Evolutionary conservation across 345 rosid genomes (phyloP).

Genomic region (Sonneratia alba): DNA sequence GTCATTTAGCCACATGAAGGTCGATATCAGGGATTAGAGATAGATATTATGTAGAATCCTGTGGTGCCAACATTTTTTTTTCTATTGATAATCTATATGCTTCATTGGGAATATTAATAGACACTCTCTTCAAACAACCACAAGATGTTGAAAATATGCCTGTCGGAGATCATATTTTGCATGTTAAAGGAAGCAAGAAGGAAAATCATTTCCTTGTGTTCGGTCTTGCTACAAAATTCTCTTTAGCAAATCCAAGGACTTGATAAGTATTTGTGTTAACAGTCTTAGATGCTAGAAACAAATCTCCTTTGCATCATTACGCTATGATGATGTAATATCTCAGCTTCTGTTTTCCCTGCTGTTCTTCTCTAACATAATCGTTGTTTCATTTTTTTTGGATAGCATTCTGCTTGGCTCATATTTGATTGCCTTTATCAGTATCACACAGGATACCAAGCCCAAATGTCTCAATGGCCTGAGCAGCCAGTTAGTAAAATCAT

Average conservation of each 20-base stretch:
- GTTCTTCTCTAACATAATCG: not conserved
- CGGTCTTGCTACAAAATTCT: not conserved
- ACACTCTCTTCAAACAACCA: not conserved
- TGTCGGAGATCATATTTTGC: too few relatives aligned
- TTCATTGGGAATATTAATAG: not conserved
- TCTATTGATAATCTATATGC: not conserved
- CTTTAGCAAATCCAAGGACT: not conserved
- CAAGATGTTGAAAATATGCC: too few relatives aligned
- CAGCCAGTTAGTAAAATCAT: constrained; percentile 67
- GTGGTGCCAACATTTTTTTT: not conserved
- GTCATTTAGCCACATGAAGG: too few relatives aligned
- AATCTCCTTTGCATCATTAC: not conserved
- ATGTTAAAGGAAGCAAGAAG: too few relatives aligned
- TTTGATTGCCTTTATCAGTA: constrained; percentile 47
- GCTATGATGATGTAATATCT: not conserved
- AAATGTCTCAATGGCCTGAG: constrained; percentile 96
- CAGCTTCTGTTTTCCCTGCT: not conserved
- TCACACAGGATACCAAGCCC: constrained; percentile 91
- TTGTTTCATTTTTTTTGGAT: not conserved
- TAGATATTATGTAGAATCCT: not conserved
- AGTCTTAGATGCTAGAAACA: not conserved
- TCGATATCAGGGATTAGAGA: too few relatives aligned
- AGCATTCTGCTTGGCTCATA: not conserved
- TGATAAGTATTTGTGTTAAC: too few relatives aligned
- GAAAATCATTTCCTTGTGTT: too few relatives aligned